phyloP scores from a whole-genome alignment of 148 eudicot species.

The Nyssa sinensis region DNA sequence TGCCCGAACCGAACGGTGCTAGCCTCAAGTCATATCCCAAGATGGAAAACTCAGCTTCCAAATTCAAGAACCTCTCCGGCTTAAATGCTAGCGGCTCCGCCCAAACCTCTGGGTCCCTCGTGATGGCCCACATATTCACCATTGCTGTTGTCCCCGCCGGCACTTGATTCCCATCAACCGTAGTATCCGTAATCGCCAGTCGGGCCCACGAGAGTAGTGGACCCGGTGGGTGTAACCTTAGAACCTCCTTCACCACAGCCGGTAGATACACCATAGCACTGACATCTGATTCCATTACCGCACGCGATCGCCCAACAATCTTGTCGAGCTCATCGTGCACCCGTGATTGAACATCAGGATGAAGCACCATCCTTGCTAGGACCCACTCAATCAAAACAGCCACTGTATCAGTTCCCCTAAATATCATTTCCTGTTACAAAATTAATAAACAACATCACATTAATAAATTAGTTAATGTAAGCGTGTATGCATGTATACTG shows the following conservation, averaged over 20 bases:
- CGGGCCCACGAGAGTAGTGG: constrained; percentile 82
- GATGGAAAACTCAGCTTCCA: constrained; percentile 35
- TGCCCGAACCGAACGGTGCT: constrained; percentile 84
- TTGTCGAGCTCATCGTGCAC: constrained; percentile 58
- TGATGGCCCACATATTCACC: constrained; percentile 76
- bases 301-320: constrained; percentile 50
- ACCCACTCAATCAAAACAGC: constrained; percentile 74
- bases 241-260: constrained; percentile 64
- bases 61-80: constrained; percentile 42
- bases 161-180: constrained; percentile 53
- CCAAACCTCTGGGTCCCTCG: constrained; percentile 57
- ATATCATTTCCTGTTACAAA: constrained; percentile 67
- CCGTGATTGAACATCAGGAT: constrained; percentile 53
- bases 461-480: neutral
- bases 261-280: constrained; percentile 41
- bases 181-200: constrained; percentile 46
- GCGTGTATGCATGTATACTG: neutral
- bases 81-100: constrained; percentile 42
- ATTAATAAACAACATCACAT: neutral
- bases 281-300: constrained; percentile 41
- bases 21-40: constrained; percentile 71
- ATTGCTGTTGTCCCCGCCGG: constrained; percentile 73
- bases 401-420: constrained; percentile 73
- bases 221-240: constrained; percentile 75
- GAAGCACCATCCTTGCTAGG: constrained; percentile 58